These are phyloP conservation scores for Bacterosira constricta DNA, from an alignment of 108 stramenopile species.

Conservation along the genomic window DNA sequence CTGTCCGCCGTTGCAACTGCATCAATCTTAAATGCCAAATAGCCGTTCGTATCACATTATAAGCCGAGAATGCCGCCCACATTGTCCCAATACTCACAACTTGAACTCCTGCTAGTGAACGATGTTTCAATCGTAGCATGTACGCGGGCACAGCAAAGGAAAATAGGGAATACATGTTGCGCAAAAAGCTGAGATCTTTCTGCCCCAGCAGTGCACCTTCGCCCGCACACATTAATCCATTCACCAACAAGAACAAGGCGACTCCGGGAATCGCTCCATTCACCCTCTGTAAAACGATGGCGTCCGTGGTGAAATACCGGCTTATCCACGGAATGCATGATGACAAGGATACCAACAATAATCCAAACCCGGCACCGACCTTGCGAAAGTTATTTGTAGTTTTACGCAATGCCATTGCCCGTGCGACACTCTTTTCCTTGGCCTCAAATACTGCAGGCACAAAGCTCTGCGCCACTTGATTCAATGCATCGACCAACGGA, in stretches of 20 bases:
- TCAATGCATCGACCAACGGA: constrained; percentile 79
- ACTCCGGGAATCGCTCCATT: constrained; percentile 69
- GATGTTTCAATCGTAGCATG: constrained; percentile 77
- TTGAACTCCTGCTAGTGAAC: constrained; percentile 54
- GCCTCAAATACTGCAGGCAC: constrained; percentile 66
- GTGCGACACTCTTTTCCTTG: constrained; percentile 28
- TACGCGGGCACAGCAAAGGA: constrained; percentile 75
- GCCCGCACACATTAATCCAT: constrained; percentile 69
- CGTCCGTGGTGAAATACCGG: constrained; percentile 74
- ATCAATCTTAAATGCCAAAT: constrained; percentile 32
- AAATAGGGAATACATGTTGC: constrained; percentile 69
- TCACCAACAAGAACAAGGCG: constrained; percentile 59
- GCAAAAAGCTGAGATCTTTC: constrained; percentile 74
- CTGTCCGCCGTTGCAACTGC: constrained; percentile 60
- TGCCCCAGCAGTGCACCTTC: constrained; percentile 85
- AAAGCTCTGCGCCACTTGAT: constrained; percentile 81
- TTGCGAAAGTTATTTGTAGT: constrained; percentile 67
- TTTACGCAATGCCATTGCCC: constrained; percentile 61
- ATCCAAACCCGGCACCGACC: constrained; percentile 68
- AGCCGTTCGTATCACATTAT: constrained; percentile 64
- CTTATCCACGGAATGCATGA: constrained; percentile 64
- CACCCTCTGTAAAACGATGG: constrained; percentile 60
- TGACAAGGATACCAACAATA: constrained; percentile 58
- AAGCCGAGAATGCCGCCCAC: constrained; percentile 72
- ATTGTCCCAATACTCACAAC: constrained; percentile 60